Conservation (phyloP, 1,139 yeast genomes). For the Pichia terricola region DNA sequence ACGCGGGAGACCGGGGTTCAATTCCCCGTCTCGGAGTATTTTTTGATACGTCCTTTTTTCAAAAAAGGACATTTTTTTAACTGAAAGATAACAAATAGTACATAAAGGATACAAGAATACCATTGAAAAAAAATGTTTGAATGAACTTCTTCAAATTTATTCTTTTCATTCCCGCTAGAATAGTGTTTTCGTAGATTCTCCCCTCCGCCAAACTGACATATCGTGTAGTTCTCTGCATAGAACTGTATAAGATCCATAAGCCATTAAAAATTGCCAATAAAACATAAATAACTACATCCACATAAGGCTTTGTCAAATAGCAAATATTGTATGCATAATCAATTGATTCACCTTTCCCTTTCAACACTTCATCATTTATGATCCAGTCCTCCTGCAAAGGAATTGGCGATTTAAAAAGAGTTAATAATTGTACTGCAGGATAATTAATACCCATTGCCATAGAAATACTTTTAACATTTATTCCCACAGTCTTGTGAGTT, state of each 20-base stretch:
- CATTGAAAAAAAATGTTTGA: not conserved
- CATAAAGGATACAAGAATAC: not conserved
- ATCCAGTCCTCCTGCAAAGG: slow-evolving; percentile 7
- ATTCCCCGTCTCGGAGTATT: too few species aligned
- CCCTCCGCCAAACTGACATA: slow-evolving; percentile 4
- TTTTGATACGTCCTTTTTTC: not conserved
- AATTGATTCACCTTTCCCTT: slow-evolving; percentile 7
- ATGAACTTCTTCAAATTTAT: slow-evolving; percentile 1
- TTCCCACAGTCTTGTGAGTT: slow-evolving; percentile 25
- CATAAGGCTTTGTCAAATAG: slow-evolving; percentile 40
- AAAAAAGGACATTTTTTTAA: not conserved
- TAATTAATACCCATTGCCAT: slow-evolving; percentile 51
- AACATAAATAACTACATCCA: slow-evolving; percentile 33
- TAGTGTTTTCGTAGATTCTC: not conserved
- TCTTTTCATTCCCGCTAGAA: not conserved
- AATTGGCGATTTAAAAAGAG: slow-evolving; percentile 24
- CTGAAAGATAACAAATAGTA: not conserved
- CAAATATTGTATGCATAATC: slow-evolving; percentile 34
- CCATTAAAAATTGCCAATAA: slow-evolving; percentile 28
- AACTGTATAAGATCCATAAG: slow-evolving; percentile 12
- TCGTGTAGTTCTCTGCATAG: slow-evolving; percentile 5
- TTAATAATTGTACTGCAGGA: slow-evolving; percentile 45
- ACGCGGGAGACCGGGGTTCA: too few species aligned
- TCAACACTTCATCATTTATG: slow-evolving; percentile 10
- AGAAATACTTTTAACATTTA: slow-evolving; percentile 47